Evolutionary conservation across 2,329 filamentous ascomycete genomes (phyloP), one percentile per base, ranked within the genome.

Genomic region (Xenoacremonium recifei): DNA sequence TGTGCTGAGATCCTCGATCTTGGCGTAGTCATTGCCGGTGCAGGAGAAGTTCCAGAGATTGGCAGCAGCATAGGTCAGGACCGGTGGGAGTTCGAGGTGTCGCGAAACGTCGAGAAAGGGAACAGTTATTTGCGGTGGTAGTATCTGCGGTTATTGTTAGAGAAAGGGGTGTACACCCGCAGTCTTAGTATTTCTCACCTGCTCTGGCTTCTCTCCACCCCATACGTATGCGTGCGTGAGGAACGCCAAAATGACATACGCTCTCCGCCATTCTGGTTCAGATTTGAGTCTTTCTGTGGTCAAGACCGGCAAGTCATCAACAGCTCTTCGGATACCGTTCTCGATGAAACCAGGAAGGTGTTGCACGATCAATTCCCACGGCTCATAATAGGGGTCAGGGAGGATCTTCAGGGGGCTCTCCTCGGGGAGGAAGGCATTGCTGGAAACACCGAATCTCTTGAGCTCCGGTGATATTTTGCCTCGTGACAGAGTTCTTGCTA

Each of bases 31-130:
- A 1, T 54, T 33, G 3, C 64, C 61, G 0, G 53, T 47, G 29
- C 85, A 81, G 48, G 79, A 75, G 67, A 87, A 96, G 67, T 97
- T 97, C 91, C 91, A 97, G 11, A 97, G 74, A 53, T 87, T 90
- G 23, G 92, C 73, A 1, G 80, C 87, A 1, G 92, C 87, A 59
- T 96, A 97, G 10, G 91, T 95, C n/a, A 90, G 87, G 0, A 95
- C 88, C 2, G 90, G 85, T 1, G 90, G 91, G 1, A 96, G 75
- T 47, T 91, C 86, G 6, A 96, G 79, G 53, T 85, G 81, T 11
- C 75, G 66, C 40, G 89, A 89, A 9, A 89, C 77, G 35, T 76
- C 60, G 34, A 93, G 74, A 45, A 95, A 84, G 0, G 92, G 92
- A 1, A 89, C 71, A 1, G 89, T 85, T 42, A 97, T 77, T 37